Evolutionary conservation across 129 eudicot genomes (phyloP).

Genomic region (Pittosporum tobira): DNA sequence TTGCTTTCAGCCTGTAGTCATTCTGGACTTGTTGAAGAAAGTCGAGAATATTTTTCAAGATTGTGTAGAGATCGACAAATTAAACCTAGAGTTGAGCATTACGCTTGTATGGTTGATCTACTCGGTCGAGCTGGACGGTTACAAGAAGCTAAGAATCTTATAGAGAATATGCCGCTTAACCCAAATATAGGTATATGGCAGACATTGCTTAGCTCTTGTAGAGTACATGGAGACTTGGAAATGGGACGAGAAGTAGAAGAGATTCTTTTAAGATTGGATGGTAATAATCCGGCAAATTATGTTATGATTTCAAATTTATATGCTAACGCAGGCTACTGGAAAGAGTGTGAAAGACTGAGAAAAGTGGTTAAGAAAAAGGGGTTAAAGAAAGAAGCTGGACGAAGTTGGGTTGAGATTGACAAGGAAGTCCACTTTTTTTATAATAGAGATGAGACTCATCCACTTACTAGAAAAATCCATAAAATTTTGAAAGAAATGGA

Average conservation of each 20-base stretch:
- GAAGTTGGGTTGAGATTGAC: conserved; percentile 65
- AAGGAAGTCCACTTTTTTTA: conserved; percentile 52
- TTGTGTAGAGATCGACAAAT: conserved; percentile 31
- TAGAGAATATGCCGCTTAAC: conserved; percentile 54
- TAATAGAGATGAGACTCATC: conserved; percentile 61
- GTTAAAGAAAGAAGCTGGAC: conserved; percentile 61
- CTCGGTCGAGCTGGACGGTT: conserved; percentile 73
- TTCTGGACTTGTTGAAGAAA: conserved; percentile 52
- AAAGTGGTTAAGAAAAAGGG: conserved; percentile 43
- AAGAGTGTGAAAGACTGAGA: conserved; percentile 58
- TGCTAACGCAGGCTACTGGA: conserved; percentile 61
- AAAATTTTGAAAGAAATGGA: conserved; percentile 39
- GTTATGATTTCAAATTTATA: conserved; percentile 57
- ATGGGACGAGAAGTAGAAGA: conserved; percentile 69
- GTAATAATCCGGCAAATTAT: conserved; percentile 45
- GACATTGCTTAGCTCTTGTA: conserved; percentile 77
- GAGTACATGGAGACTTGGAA: conserved; percentile 64
- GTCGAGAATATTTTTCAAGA: conserved; percentile 48
- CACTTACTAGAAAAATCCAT: conserved; percentile 41
- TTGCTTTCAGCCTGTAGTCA: conserved; percentile 82
- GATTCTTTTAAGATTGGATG: conserved; percentile 50
- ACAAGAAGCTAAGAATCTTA: conserved; percentile 52
- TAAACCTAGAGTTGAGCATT: conserved; percentile 54
- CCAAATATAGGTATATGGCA: conserved; percentile 62
- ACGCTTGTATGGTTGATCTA: conserved; percentile 80